phyloP scores from a whole-genome alignment of 495 filamentous ascomycete species.

The Tuber calosporum region DNA sequence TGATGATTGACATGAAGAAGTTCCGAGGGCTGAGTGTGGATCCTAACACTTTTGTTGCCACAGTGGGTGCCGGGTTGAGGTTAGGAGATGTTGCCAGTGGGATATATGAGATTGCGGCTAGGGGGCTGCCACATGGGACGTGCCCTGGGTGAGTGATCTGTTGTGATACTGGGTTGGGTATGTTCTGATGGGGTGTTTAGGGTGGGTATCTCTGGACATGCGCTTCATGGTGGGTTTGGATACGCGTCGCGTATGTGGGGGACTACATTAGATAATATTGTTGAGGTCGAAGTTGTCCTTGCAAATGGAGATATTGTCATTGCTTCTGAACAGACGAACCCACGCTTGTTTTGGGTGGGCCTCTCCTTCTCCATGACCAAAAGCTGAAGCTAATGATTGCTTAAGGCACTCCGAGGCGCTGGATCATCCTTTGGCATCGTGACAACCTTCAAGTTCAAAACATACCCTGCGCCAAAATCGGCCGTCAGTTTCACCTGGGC shows the following conservation, averaged over 20 bases:
- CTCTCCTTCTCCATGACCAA: no score
- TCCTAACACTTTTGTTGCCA: conserved; percentile 51
- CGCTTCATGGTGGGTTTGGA: conserved; percentile 64
- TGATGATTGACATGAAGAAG: conserved; percentile 54
- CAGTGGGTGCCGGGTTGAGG: conserved; percentile 57
- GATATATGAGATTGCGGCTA: conserved; percentile 55
- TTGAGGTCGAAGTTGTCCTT: conserved; percentile 57
- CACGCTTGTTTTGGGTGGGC: conserved; percentile 50
- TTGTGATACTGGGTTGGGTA: conserved; percentile 8
- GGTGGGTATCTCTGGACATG: conserved; percentile 69
- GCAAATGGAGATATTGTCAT: conserved; percentile 51
- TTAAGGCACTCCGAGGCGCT: conserved; percentile 50
- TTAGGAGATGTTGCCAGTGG: conserved; percentile 55
- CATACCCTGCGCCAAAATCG: conserved; percentile 51
- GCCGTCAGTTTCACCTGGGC: conserved; percentile 29
- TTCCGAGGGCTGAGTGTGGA: conserved; percentile 50
- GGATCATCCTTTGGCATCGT: conserved; percentile 58
- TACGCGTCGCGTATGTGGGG: conserved; percentile 58
- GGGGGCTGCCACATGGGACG: conserved; percentile 46
- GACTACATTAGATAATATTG: conserved; percentile 56
- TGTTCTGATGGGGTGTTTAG: conserved; percentile 9
- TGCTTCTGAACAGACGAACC: conserved; percentile 44
- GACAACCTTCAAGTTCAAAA: conserved; percentile 57
- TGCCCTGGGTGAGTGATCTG: conserved; percentile 31
- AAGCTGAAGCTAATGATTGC: background rate